Evolutionary conservation across 2,329 filamentous ascomycete genomes (phyloP), one percentile per base, ranked within the genome.

Genomic region (Xylaria sp.): DNA sequence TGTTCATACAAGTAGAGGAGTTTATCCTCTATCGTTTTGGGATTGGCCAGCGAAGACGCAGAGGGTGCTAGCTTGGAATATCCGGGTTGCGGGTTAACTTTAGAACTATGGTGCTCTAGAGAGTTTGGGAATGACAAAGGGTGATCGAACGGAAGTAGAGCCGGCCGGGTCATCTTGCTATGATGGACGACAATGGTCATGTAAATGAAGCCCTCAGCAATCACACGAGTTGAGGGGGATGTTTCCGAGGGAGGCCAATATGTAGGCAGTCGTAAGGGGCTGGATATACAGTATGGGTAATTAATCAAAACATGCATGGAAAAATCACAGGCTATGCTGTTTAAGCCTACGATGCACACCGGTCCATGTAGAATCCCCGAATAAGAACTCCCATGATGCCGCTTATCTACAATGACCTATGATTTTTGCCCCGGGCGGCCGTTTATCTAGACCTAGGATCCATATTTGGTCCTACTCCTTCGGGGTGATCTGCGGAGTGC

Each of bases 401-500:
- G 19, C 34, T 5, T 17, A 24, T 39, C n/a, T 32, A 19, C 14
- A 47, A 48, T 19, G n/a, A 34, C 19, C 5, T 59, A 59, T 45
- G 19, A 17, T 34, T 59, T 21, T 21, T 2, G 3, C 17, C 39
- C 9, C 17, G 14, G 9, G 12, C 21, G 21, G 30, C 34, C 34
- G 34, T 36, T 19, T 24, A 34, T 27, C 11, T 45, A 45, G 21
- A 45, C 36, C 34, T 19, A 50, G n/a, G 19, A 12, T 59, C 42
- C 42, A 9, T 21, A 59, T 59, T 48, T 59, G 42, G 56, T 48
- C 56, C 24, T 59, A 59, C 56, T 59, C 56, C 56, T 59, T 59
- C 47, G 42, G 56, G 56, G 47, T 50, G 42, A 11, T n/a, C 56
- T 59, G 27, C 56, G 47, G 27, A 8, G n/a, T 9, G 8, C 34